phyloP scores from a whole-genome alignment of 306 rosid species.

The Cyclanthera cordifolia region DNA sequence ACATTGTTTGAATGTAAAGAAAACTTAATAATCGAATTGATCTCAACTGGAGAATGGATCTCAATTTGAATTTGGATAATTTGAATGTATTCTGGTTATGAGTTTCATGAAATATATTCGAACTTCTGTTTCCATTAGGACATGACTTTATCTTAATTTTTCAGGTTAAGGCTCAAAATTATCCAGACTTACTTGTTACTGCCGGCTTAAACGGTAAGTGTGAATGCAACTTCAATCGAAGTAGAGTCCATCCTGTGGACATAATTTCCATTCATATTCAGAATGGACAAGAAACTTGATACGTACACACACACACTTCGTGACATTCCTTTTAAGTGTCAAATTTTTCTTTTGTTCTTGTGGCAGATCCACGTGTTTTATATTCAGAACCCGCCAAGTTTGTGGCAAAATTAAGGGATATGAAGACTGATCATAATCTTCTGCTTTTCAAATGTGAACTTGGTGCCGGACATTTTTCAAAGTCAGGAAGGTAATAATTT shows the following conservation, averaged over 20 bases:
- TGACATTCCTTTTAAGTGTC: not conserved
- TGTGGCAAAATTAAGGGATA: constrained; percentile 78
- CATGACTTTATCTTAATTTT: constrained; percentile 11
- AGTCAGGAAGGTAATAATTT: constrained; percentile 72
- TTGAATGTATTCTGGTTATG: not conserved
- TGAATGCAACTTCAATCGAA: not conserved
- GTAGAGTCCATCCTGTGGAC: not conserved
- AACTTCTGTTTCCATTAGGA: not conserved
- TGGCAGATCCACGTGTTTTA: constrained; percentile 77
- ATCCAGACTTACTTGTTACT: constrained; percentile 76
- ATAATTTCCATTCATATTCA: not conserved
- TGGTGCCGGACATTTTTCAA: constrained; percentile 87
- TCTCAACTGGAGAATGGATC: too few species aligned
- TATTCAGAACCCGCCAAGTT: constrained; percentile 88
- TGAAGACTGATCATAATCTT: constrained; percentile 59
- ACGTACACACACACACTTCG: too few species aligned
- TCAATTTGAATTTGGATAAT: not conserved
- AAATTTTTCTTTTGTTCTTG: not conserved
- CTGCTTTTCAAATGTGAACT: constrained; percentile 81
- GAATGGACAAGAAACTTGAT: not conserved
- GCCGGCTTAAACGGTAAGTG: constrained; percentile 82
- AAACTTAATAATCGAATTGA: too few species aligned
- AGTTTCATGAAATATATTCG: not conserved
- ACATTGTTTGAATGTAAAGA: too few species aligned
- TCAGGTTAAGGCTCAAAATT: constrained; percentile 69